Conservation (phyloP, 2,329 filamentous ascomycete species). For the Pyricularia sp. region DNA sequence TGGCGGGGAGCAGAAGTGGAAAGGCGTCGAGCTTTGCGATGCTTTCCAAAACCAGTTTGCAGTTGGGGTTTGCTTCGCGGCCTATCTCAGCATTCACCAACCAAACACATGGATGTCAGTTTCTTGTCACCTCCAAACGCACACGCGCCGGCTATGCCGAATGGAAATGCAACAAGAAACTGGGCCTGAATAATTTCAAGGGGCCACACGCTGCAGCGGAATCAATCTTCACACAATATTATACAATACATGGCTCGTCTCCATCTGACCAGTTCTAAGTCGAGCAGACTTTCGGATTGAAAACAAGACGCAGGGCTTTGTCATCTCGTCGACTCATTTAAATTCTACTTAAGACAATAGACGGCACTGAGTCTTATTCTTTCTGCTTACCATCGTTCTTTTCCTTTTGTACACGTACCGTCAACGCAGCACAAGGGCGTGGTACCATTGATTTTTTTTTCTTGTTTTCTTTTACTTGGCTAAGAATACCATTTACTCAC, state of each 20-base stretch:
- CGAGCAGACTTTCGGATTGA: no score
- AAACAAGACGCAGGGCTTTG: no score
- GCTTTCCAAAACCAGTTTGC: not conserved
- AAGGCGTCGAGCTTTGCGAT: not conserved
- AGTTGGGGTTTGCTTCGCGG: not conserved
- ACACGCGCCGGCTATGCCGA: not conserved
- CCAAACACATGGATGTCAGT: not conserved
- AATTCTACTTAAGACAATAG: no score
- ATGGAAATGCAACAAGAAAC: not conserved
- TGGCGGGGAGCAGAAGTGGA: not conserved
- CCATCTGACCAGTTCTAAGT: not conserved
- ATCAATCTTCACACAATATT: not conserved
- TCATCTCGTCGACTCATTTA: no score
- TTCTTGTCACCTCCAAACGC: not conserved
- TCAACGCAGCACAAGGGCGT: no score
- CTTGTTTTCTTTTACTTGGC: no score
- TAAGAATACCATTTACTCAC: no score
- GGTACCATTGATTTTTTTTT: no score
- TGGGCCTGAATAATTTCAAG: not conserved
- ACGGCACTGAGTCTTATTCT: no score
- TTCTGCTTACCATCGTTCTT: no score
- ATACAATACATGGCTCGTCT: not conserved
- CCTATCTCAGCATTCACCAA: not conserved
- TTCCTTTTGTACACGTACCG: no score
- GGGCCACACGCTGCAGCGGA: not conserved